A percentile compares a stretch with the other conserved stretches of the same genome.
Conservation (phyloP, 192 early-diverging fungal species). For the Podila epigama region DNA sequence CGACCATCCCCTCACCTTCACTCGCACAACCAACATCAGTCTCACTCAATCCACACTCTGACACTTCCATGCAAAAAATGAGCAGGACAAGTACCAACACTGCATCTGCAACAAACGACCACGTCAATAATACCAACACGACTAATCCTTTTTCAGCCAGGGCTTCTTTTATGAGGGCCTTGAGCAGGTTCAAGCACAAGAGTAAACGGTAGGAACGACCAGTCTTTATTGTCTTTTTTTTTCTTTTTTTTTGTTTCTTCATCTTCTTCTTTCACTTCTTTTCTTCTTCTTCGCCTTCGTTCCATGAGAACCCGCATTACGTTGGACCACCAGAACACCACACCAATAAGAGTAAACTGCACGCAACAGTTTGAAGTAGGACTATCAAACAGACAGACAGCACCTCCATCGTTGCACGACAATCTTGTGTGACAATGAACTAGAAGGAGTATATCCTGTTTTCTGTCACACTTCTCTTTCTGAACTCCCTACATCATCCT, state of each 20-base stretch:
- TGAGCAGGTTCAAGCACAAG: constrained; percentile 27
- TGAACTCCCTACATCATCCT: too few species aligned
- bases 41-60: neutral
- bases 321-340: too few species aligned
- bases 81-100: neutral
- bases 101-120: neutral
- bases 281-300: neutral
- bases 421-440: too few species aligned
- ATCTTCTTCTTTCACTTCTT: neutral
- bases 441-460: too few species aligned
- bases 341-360: too few species aligned
- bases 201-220: constrained; percentile 17
- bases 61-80: neutral
- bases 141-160: constrained; percentile 8
- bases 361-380: too few species aligned
- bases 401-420: too few species aligned
- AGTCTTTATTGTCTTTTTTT: neutral
- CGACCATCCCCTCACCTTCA: neutral
- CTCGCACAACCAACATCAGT: neutral
- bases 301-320: neutral
- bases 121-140: neutral
- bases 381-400: too few species aligned
- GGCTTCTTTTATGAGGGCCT: constrained; percentile 28
- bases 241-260: constrained; percentile 1
- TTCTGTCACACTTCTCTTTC: too few species aligned